A percentile compares a stretch with the other conserved stretches of the same genome.
phyloP scores from a whole-genome alignment of 805 yeast species.

The Maudiozyma barnettii region DNA sequence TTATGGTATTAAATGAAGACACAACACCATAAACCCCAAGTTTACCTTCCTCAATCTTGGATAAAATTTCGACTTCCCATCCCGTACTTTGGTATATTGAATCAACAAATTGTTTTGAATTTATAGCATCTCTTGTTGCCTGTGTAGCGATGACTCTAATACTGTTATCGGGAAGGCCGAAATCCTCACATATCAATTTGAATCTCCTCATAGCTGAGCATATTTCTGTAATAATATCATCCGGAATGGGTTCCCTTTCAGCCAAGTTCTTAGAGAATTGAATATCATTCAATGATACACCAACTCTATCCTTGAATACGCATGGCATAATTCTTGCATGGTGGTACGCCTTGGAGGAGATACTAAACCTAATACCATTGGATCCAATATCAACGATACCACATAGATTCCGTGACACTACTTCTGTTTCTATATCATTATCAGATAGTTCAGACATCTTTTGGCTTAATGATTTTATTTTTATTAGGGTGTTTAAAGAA shows the following conservation, averaged over 20 bases:
- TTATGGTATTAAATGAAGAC: conserved; percentile 55
- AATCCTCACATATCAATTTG: conserved; percentile 60
- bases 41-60: conserved; percentile 56
- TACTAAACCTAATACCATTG: conserved; percentile 63
- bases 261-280: conserved; percentile 36
- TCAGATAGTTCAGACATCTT: conserved; percentile 23
- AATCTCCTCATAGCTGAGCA: conserved; percentile 58
- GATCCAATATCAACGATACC: conserved; percentile 75
- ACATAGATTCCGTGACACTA: conserved; percentile 47
- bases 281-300: conserved; percentile 58
- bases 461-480: not conserved
- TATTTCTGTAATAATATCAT: conserved; percentile 48
- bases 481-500: not conserved
- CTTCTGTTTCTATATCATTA: conserved; percentile 38
- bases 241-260: conserved; percentile 42
- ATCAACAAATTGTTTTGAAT: conserved; percentile 48
- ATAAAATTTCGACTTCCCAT: conserved; percentile 54
- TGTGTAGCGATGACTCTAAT: conserved; percentile 67
- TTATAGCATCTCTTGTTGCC: conserved; percentile 62
- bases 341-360: conserved; percentile 56
- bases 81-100: conserved; percentile 50
- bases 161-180: conserved; percentile 53
- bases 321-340: conserved; percentile 74
- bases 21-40: conserved; percentile 69
- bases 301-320: conserved; percentile 64